These are phyloP conservation scores for Epichloe typhina DNA, from an alignment of 2,329 filamentous ascomycete genomes.

Conservation along the genomic window DNA sequence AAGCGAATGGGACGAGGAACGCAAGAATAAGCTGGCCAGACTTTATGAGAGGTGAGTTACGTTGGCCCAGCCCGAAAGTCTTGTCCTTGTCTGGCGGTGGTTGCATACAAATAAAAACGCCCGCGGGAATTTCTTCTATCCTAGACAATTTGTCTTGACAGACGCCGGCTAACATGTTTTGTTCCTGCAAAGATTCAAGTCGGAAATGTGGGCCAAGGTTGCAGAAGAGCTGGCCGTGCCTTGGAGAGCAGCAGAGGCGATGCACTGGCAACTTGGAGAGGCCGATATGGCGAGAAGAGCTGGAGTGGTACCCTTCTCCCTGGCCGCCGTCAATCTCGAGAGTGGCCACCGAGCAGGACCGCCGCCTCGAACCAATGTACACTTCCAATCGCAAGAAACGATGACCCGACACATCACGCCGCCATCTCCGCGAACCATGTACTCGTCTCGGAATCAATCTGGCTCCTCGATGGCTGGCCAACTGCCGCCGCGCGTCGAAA, in stretches of 20 bases:
- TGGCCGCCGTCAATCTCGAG: constrained; percentile 43
- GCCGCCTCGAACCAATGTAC: constrained; percentile 26
- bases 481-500: constrained; percentile 13
- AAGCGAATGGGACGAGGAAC: constrained; percentile 93
- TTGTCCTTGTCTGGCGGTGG: too few relatives aligned
- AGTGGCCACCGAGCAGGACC: constrained; percentile 25
- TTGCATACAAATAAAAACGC: too few relatives aligned
- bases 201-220: constrained; percentile 95
- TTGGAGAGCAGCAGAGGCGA: constrained; percentile 90
- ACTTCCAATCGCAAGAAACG: constrained; percentile 34
- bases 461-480: constrained; percentile 22
- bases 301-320: constrained; percentile 77
- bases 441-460: constrained; percentile 23
- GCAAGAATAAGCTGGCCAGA: constrained; percentile 89
- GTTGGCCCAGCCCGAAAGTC: neutral
- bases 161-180: neutral
- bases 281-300: constrained; percentile 87
- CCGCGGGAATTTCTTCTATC: too few relatives aligned
- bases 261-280: constrained; percentile 96
- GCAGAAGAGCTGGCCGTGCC: constrained; percentile 91
- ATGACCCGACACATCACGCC: constrained; percentile 29
- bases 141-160: neutral
- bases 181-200: constrained; percentile 59
- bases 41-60: constrained; percentile 77
- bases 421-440: constrained; percentile 27